A percentile compares a stretch with the other conserved stretches of the same genome.
phyloP scores from a whole-genome alignment of 352 stramenopile genomes.

The Pythium pectinolyticum region DNA sequence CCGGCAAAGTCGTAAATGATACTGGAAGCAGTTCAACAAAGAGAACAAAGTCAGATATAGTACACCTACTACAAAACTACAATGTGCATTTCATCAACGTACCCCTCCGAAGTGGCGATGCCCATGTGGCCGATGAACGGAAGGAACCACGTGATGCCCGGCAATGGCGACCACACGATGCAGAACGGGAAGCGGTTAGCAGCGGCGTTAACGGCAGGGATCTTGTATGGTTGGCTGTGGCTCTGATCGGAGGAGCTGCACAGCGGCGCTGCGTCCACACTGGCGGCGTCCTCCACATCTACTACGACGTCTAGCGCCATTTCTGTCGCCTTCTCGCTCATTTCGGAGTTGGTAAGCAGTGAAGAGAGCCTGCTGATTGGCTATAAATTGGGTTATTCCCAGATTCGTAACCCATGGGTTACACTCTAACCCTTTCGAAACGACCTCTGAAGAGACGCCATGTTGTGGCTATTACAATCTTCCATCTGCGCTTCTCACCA shows the following conservation, averaged over 20 bases:
- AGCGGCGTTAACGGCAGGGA: slow-evolving; percentile 1
- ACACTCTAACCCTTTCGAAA: background rate
- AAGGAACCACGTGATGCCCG: slow-evolving; percentile 90
- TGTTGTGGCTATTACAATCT: background rate
- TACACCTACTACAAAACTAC: no score
- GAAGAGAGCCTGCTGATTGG: no score
- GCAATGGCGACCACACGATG: slow-evolving; percentile 92
- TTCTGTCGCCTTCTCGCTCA: no score
- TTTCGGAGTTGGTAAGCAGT: no score
- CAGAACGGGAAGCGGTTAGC: slow-evolving; percentile 87
- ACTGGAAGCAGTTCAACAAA: slow-evolving; percentile 43
- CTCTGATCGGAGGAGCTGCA: background rate
- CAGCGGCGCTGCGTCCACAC: no score
- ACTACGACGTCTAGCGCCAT: no score
- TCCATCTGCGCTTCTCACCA: background rate
- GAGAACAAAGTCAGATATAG: no score
- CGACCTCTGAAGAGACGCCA: background rate
- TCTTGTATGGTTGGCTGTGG: background rate
- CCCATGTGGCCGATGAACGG: slow-evolving; percentile 97
- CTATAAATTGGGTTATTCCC: no score
- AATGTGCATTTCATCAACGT: no score
- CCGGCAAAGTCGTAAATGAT: slow-evolving; percentile 96
- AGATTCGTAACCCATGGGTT: no score
- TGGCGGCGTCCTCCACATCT: no score
- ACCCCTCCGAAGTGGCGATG: slow-evolving; percentile 89